These are phyloP conservation scores for Liriodendron chinense DNA, from an alignment of 164 flowering plant species.

Conservation along the genomic window DNA sequence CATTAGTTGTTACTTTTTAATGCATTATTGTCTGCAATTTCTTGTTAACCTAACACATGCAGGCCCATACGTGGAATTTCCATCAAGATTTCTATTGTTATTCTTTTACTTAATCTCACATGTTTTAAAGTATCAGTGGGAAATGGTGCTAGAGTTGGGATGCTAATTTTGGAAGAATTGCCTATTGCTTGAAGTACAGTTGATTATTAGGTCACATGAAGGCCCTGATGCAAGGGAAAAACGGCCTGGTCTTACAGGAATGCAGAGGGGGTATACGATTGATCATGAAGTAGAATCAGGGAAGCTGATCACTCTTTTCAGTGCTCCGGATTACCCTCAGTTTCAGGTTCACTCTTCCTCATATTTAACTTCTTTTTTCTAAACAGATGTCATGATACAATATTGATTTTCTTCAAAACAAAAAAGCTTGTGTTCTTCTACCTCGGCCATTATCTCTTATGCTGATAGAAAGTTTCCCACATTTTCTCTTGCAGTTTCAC, in stretches of 20 bases:
- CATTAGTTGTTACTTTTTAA: not conserved
- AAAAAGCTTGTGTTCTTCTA: not conserved
- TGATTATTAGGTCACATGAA: conserved; percentile 96
- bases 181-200: conserved; percentile 40
- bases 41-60: not conserved
- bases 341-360: conserved; percentile 59
- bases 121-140: conserved; percentile 1
- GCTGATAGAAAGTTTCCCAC: not conserved
- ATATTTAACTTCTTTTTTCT: not conserved
- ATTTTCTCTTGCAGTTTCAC: not conserved
- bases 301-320: conserved; percentile 80
- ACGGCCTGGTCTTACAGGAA: conserved; percentile 68
- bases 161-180: conserved; percentile 13
- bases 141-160: not conserved
- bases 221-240: conserved; percentile 99
- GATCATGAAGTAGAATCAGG: conserved; percentile 96
- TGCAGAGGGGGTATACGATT: conserved; percentile 85
- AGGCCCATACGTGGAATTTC: not conserved
- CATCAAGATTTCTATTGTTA: not conserved
- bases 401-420: not conserved
- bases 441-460: not conserved
- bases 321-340: conserved; percentile 99
- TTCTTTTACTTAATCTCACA: not conserved
- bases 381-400: not conserved
- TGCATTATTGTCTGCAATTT: not conserved